Conservation (phyloP, 371 early-diverging fungal species). For the Phascolomyces articulosus region DNA sequence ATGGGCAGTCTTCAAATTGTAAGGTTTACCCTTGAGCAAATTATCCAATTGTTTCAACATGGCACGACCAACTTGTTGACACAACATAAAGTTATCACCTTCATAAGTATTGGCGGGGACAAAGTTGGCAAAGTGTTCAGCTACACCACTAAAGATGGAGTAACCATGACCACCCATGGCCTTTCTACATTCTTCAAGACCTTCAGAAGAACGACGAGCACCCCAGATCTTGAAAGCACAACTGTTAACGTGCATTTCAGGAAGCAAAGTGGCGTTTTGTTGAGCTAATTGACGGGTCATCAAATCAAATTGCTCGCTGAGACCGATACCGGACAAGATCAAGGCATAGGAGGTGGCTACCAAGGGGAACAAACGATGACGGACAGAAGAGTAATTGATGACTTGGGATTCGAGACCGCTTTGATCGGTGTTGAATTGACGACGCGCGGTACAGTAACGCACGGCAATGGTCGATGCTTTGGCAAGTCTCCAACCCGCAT, state of each 20-base stretch:
- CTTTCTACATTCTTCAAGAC: slow-evolving; percentile 78
- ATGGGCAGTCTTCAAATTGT: slow-evolving; percentile 28
- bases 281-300: slow-evolving; percentile 54
- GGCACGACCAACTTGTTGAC: slow-evolving; percentile 70
- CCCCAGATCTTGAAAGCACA: slow-evolving; percentile 81
- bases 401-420: slow-evolving; percentile 64
- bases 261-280: slow-evolving; percentile 53
- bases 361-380: slow-evolving; percentile 73
- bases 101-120: slow-evolving; percentile 63
- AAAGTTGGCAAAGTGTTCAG: slow-evolving; percentile 64
- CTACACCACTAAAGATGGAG: slow-evolving; percentile 73
- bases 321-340: slow-evolving; percentile 59
- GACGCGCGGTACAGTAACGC: slow-evolving; percentile 75
- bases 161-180: slow-evolving; percentile 88
- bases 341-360: slow-evolving; percentile 72
- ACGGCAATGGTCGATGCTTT: slow-evolving; percentile 72
- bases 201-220: slow-evolving; percentile 68
- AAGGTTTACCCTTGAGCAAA: slow-evolving; percentile 20
- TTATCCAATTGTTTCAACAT: slow-evolving; percentile 61
- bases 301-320: slow-evolving; percentile 53
- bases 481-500: slow-evolving; percentile 51
- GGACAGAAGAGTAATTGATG: slow-evolving; percentile 76
- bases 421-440: slow-evolving; percentile 57
- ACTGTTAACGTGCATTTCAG: slow-evolving; percentile 80
- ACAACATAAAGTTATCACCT: slow-evolving; percentile 78